Conservation (phyloP, 2,329 filamentous ascomycete species). For the Lasiodiplodia sp. region DNA sequence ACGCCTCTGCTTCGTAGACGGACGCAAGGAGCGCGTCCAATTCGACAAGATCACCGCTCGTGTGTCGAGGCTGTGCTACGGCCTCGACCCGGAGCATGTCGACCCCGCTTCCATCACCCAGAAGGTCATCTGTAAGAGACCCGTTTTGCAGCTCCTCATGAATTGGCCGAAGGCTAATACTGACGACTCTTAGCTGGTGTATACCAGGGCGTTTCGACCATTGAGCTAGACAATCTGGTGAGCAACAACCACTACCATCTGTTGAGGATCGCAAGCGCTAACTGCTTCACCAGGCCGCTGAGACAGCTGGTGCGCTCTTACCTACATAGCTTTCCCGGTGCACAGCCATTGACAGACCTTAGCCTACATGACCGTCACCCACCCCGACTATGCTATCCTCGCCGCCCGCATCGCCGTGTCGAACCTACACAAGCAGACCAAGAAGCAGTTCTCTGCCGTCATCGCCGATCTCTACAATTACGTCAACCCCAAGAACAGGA, state of each 20-base stretch:
- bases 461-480: slow-evolving; percentile 94
- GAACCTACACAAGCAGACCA: slow-evolving; percentile 99
- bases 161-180: background rate
- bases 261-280: background rate
- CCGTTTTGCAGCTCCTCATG: background rate
- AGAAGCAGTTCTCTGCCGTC: slow-evolving; percentile 99
- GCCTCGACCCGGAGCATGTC: slow-evolving; percentile 92
- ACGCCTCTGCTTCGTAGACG: slow-evolving; percentile 66
- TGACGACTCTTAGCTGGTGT: slow-evolving; percentile 68
- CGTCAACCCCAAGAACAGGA: slow-evolving; percentile 90
- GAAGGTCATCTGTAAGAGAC: slow-evolving; percentile 79
- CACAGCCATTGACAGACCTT: background rate
- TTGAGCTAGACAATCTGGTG: slow-evolving; percentile 96
- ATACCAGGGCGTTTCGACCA: slow-evolving; percentile 95
- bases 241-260: slow-evolving; percentile 48
- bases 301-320: slow-evolving; percentile 69
- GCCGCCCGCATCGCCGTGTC: slow-evolving; percentile 98
- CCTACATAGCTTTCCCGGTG: background rate
- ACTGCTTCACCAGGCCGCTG: slow-evolving; percentile 73
- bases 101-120: slow-evolving; percentile 98
- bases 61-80: slow-evolving; percentile 97
- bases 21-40: slow-evolving; percentile 99
- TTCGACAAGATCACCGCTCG: slow-evolving; percentile 99
- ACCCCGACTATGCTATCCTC: slow-evolving; percentile 98
- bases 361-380: slow-evolving; percentile 99